Evolutionary conservation across 176 grass and related monocot species (phyloP).

Genomic region (Elymus sibiricus): DNA sequence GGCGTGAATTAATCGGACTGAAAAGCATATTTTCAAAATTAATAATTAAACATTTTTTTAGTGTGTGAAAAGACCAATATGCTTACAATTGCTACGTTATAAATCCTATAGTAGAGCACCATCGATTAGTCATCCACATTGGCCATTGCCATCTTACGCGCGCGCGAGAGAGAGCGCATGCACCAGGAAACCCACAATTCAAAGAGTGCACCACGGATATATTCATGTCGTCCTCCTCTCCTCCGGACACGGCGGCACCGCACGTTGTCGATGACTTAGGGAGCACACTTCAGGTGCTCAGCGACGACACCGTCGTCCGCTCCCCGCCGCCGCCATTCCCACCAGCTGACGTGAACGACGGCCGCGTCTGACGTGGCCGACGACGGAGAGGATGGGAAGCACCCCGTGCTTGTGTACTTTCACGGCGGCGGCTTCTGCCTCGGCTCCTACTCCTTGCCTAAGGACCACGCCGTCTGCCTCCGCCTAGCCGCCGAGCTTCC

Average conservation of each 20-base stretch:
- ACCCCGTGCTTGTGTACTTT: neutral
- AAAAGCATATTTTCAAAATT: neutral
- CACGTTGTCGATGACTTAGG: neutral
- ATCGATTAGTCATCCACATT: no score
- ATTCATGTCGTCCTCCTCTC: neutral
- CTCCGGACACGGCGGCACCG: neutral
- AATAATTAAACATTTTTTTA: neutral
- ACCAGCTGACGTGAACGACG: no score
- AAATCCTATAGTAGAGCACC: no score
- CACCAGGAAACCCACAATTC: neutral
- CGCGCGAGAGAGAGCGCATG: no score
- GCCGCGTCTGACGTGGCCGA: neutral
- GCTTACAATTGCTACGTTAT: neutral
- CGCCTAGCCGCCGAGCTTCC: neutral
- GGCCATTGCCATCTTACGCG: no score
- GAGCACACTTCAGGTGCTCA: neutral
- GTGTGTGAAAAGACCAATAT: neutral
- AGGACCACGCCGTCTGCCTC: neutral
- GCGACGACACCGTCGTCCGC: neutral
- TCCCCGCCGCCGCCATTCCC: neutral
- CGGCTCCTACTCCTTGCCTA: neutral
- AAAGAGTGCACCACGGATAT: neutral
- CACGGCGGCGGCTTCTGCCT: neutral
- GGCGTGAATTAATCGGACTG: neutral
- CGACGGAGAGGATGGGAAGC: neutral